A percentile compares a stretch with the other conserved stretches of the same genome.
These are phyloP conservation scores for Neofusicoccum kwambonambiense DNA, from an alignment of 2,329 filamentous ascomycete genomes.

Conservation along the genomic window DNA sequence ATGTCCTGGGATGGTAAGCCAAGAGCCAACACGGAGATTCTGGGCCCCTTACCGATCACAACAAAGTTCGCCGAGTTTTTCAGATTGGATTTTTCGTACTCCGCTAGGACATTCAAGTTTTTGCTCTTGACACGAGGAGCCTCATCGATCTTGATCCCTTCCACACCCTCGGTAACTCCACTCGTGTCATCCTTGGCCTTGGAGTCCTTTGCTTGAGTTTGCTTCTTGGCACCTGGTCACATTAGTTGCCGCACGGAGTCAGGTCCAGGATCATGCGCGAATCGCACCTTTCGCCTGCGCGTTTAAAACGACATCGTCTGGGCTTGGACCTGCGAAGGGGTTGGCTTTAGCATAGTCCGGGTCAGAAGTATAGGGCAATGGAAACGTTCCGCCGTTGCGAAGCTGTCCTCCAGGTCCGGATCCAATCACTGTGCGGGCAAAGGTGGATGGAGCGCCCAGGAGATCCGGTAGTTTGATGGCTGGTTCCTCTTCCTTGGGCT, in stretches of 20 bases:
- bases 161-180: slow-evolving; percentile 49
- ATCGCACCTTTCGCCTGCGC: slow-evolving; percentile 62
- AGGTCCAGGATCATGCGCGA: slow-evolving; percentile 22
- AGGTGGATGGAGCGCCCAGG: slow-evolving; percentile 50
- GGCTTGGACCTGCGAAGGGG: slow-evolving; percentile 81
- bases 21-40: neutral
- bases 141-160: slow-evolving; percentile 51
- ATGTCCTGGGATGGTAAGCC: slow-evolving; percentile 60
- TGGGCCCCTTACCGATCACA: slow-evolving; percentile 68
- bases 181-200: slow-evolving; percentile 26
- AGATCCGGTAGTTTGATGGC: slow-evolving; percentile 33
- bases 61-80: slow-evolving; percentile 90
- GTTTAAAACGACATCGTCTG: slow-evolving; percentile 82
- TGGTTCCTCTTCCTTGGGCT: slow-evolving; percentile 5
- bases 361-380: slow-evolving; percentile 41
- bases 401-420: slow-evolving; percentile 10
- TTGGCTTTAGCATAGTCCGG: slow-evolving; percentile 47
- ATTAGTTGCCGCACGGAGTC: slow-evolving; percentile 21
- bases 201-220: slow-evolving; percentile 23
- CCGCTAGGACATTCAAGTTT: slow-evolving; percentile 78
- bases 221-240: slow-evolving; percentile 25
- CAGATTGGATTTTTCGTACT: slow-evolving; percentile 70
- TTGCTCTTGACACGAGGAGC: slow-evolving; percentile 62
- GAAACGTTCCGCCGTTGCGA: slow-evolving; percentile 22
- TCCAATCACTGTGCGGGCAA: slow-evolving; percentile 52